Percentiles rank a stretch among this genome's conserved stretches.
Conservation (phyloP, 2,329 filamentous ascomycete species). For the Penicillium sumatraense region DNA sequence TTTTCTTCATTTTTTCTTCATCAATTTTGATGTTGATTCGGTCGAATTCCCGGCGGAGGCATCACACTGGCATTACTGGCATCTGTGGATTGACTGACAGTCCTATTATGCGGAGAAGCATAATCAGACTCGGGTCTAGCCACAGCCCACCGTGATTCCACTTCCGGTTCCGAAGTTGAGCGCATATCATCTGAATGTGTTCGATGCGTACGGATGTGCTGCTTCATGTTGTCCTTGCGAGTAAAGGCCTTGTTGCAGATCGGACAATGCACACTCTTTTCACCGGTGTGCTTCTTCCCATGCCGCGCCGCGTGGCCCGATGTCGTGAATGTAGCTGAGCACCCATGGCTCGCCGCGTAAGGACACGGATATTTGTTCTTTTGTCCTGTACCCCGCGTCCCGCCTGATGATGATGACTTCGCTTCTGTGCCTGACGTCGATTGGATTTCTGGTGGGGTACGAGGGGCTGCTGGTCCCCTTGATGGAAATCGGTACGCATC, state of each 20-base stretch:
- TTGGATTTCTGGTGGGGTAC: constrained; percentile 30
- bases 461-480: constrained; percentile 28
- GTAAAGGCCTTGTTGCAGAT: constrained; percentile 72
- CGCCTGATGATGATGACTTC: constrained; percentile 31
- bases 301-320: constrained; percentile 70
- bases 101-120: constrained; percentile 19
- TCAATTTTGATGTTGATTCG: constrained; percentile 13
- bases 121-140: constrained; percentile 17
- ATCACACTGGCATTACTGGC: constrained; percentile 7
- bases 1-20: background rate
- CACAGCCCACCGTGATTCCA: constrained; percentile 20
- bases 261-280: constrained; percentile 70
- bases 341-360: constrained; percentile 62
- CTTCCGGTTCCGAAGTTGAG: constrained; percentile 24
- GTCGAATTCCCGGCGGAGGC: constrained; percentile 7
- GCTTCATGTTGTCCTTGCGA: constrained; percentile 72
- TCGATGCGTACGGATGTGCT: constrained; percentile 66
- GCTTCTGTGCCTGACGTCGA: constrained; percentile 27
- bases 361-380: constrained; percentile 72
- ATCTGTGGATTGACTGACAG: constrained; percentile 21
- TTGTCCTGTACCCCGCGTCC: constrained; percentile 31
- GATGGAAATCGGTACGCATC: constrained; percentile 23
- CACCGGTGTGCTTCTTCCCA: constrained; percentile 70
- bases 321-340: constrained; percentile 67
- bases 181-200: constrained; percentile 40